Base-by-base conservation (phyloP, 2,329 filamentous ascomycete genomes). In the Xylariaceae sp. region DNA sequence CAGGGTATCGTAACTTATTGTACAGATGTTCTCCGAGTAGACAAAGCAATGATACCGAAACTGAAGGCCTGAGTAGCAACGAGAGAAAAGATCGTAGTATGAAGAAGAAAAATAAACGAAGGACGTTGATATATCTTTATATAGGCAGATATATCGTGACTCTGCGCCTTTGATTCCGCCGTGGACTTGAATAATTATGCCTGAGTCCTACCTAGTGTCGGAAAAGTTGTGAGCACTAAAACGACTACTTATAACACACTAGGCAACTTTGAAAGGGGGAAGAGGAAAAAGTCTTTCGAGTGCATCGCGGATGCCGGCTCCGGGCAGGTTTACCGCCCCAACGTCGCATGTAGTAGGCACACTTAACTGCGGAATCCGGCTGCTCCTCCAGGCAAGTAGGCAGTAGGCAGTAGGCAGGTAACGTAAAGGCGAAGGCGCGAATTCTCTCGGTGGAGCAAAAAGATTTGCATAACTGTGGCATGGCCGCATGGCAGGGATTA, bases 401-500 rank as follows among this genome's bases (percentile, higher is more conserved):
- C 4, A 30, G 23, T 30, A 5, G 23, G 23, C 23, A 18, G 17
- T 2, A 18, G 17, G 17, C 17, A 18, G 8, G 11, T 13, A 44
- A n/a, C 10, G 11, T 57, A 60, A 58, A 39, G 15, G 54, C 57
- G 48, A 62, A 55, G 51, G 18, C 45, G 54, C 57, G 58, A 58
- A 53, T 5, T 42, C 45, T 53, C 42, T 4, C 15, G 45, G 53
- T 58, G 56, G 56, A 35, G 58, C 53, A 51, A 3, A 53, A 15
- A 56, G 49, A 30, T 30, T 30, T 30, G 23, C 23, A 54, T 5
- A 35, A 13, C 35, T 42, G 18, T 4, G 42, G 15, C 51, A 30
- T 39, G 45, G 23, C 35, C 49, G 3, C 8, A 17, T 44, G 57
- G 50, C 13, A 50, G 37, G n/a, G 18, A 30, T 37, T 3, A 49